Percentiles rank a stretch among this genome's conserved stretches.
Conservation (phyloP, 2,329 filamentous ascomycete genomes). For the Hypocrella siamensis region DNA sequence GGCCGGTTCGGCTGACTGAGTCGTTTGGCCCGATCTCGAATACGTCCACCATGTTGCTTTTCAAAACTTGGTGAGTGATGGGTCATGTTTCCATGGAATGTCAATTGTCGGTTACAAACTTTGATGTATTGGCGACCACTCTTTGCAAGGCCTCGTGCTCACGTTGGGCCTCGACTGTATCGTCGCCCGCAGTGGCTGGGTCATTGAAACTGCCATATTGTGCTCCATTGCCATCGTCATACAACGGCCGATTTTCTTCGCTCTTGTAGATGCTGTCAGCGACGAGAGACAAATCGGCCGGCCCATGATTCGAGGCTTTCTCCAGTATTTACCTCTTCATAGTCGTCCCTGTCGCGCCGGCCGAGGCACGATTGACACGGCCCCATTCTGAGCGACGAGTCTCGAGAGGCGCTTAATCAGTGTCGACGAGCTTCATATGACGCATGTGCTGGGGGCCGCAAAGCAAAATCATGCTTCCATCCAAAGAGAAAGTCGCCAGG, state of each 20-base stretch:
- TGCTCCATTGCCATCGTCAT: conserved; percentile 42
- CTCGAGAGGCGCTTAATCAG: background rate
- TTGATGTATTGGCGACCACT: conserved; percentile 47
- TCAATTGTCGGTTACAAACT: conserved; percentile 26
- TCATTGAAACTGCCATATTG: conserved; percentile 51
- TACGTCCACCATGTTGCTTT: conserved; percentile 51
- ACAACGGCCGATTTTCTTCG: conserved; percentile 41
- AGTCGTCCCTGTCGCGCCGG: conserved; percentile 29
- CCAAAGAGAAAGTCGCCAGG: no score
- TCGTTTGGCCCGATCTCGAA: conserved; percentile 47
- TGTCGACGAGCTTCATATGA: no score
- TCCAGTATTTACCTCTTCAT: conserved; percentile 40
- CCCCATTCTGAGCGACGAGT: conserved; percentile 29
- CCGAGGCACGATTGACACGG: conserved; percentile 46
- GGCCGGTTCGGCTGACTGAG: conserved; percentile 17
- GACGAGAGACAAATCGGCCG: background rate
- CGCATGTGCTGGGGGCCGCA: no score
- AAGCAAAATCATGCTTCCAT: no score
- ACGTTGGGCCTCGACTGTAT: conserved; percentile 45
- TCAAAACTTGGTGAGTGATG: conserved; percentile 2
- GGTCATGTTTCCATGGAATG: background rate
- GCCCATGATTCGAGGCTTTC: background rate
- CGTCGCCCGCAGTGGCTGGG: conserved; percentile 34
- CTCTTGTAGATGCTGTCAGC: conserved; percentile 22
- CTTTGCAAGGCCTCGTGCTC: conserved; percentile 49